Conservation (phyloP, 2,329 filamentous ascomycete genomes). For the Lachnellula suecica region DNA sequence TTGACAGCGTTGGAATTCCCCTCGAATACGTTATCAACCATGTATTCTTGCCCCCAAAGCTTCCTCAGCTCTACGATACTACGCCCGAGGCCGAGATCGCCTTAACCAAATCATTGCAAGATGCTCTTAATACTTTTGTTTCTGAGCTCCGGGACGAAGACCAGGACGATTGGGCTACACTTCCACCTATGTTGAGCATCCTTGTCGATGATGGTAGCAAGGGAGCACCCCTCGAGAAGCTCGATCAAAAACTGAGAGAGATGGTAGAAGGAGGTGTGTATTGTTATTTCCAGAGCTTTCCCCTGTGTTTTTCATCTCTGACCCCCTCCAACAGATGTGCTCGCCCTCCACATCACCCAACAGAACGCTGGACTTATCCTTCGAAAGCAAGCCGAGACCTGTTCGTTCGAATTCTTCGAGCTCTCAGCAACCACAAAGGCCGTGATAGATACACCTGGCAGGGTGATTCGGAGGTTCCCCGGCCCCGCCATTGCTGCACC, state of each 20-base stretch:
- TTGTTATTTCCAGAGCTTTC: background rate
- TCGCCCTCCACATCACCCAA: conserved; percentile 39
- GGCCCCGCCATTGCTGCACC: conserved; percentile 35
- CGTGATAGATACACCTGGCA: conserved; percentile 36
- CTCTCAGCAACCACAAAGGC: conserved; percentile 38
- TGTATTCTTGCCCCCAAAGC: conserved; percentile 45
- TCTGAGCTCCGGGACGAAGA: conserved; percentile 3
- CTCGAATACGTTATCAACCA: conserved; percentile 41
- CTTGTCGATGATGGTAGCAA: conserved; percentile 3
- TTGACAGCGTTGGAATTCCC: background rate
- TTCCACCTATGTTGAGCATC: conserved; percentile 9
- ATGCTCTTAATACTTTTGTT: conserved; percentile 8
- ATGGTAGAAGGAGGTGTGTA: conserved; percentile 13
- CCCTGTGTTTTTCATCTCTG: background rate
- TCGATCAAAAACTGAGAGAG: conserved; percentile 1
- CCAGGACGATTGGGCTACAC: conserved; percentile 6
- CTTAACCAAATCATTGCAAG: conserved; percentile 1
- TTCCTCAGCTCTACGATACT: conserved; percentile 40
- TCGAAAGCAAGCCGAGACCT: conserved; percentile 23
- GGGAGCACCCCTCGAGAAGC: conserved; percentile 2
- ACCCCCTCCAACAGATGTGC: conserved; percentile 21
- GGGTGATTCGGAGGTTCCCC: conserved; percentile 44
- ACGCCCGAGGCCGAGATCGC: conserved; percentile 3
- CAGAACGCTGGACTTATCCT: conserved; percentile 47
- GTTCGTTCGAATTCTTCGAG: conserved; percentile 44